Percentiles rank a stretch among this genome's conserved stretches.
These are phyloP conservation scores for Silene coronaria DNA, from an alignment of 179 eudicot genomes.

Conservation along the genomic window DNA sequence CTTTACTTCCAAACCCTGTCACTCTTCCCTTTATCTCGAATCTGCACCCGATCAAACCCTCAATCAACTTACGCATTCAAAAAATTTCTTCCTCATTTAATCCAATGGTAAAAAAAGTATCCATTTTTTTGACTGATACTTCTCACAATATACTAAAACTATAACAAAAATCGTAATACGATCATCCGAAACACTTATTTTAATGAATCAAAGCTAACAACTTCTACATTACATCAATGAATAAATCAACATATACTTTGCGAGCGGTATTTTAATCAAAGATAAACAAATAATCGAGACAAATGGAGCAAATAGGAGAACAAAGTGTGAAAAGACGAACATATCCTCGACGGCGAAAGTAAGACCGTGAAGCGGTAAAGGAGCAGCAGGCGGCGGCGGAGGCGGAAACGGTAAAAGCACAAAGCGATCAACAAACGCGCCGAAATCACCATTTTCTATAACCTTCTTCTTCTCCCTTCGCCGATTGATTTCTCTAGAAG, in stretches of 20 bases:
- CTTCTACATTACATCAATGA: too few species aligned
- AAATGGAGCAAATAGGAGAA: too few species aligned
- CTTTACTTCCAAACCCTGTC: slow-evolving; percentile 76
- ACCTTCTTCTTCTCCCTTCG: slow-evolving; percentile 17
- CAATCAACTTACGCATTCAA: neutral
- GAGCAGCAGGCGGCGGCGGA: slow-evolving; percentile 87
- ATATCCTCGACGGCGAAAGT: slow-evolving; percentile 60
- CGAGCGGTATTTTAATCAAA: too few species aligned
- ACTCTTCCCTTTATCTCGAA: slow-evolving; percentile 64
- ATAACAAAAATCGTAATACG: neutral
- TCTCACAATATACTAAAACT: neutral
- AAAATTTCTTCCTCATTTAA: neutral
- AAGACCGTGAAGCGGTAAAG: slow-evolving; percentile 41
- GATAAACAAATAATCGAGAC: neutral
- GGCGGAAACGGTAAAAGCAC: slow-evolving; percentile 62
- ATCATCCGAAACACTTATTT: too few species aligned
- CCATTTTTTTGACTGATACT: neutral
- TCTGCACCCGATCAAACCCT: slow-evolving; percentile 26
- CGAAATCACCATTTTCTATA: slow-evolving; percentile 46
- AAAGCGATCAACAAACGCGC: slow-evolving; percentile 67
- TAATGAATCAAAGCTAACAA: too few species aligned
- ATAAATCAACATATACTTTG: neutral
- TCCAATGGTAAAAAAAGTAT: neutral
- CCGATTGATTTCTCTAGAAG: slow-evolving; percentile 37
- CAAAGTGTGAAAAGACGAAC: slow-evolving; percentile 29